These are phyloP conservation scores for Pseudognaphalium luteoalbum DNA, from an alignment of 129 eudicot genomes.

Conservation along the genomic window DNA sequence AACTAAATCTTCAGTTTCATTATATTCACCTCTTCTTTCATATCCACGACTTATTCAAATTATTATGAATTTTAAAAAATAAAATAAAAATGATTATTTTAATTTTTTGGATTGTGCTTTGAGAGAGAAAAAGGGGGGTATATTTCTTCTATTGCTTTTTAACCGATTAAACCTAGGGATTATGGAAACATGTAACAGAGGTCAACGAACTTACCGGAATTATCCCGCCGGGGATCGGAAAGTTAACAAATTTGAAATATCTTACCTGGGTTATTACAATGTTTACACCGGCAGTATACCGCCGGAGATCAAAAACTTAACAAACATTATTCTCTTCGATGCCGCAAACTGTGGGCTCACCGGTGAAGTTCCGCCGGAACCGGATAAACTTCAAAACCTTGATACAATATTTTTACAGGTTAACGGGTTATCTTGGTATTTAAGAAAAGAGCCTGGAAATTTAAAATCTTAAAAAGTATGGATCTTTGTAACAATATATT, in stretches of 20 bases:
- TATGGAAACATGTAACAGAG: no score
- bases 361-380: constrained; percentile 68
- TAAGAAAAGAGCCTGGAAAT: constrained; percentile 58
- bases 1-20: no score
- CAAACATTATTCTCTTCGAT: constrained; percentile 58
- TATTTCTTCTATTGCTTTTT: no score
- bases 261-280: constrained; percentile 76
- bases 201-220: constrained; percentile 71
- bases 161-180: no score
- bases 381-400: constrained; percentile 64
- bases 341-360: constrained; percentile 84
- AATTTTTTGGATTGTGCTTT: no score
- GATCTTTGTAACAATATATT: constrained; percentile 80
- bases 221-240: constrained; percentile 70
- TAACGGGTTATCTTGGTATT: constrained; percentile 56
- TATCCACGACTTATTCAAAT: no score
- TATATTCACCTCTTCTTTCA: no score
- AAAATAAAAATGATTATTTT: no score
- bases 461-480: constrained; percentile 63
- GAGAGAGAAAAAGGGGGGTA: no score
- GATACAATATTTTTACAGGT: constrained; percentile 85
- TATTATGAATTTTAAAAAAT: no score
- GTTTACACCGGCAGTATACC: constrained; percentile 68
- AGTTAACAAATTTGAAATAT: constrained; percentile 51
- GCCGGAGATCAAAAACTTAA: constrained; percentile 67